A percentile compares a stretch with the other conserved stretches of the same genome.
Conservation (phyloP, 2,329 filamentous ascomycete species). For the Cladosporium sp. region DNA sequence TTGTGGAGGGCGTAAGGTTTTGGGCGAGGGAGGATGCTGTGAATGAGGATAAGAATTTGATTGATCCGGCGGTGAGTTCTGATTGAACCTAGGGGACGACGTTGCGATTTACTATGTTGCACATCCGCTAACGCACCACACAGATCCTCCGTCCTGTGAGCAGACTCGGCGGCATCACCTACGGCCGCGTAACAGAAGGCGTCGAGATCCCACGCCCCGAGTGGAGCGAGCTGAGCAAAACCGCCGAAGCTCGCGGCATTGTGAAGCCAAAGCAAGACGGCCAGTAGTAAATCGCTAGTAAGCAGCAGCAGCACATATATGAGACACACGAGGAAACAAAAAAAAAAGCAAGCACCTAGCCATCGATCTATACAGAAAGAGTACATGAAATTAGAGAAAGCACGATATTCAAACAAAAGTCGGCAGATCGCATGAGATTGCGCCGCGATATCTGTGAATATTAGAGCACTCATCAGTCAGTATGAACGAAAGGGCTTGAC, state of each 20-base stretch:
- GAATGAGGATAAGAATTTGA: conserved; percentile 70
- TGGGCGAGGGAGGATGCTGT: conserved; percentile 89
- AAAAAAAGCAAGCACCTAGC: neutral
- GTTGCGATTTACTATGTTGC: conserved; percentile 8
- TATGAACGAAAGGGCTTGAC: too few relatives aligned
- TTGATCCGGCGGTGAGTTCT: conserved; percentile 65
- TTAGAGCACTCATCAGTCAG: too few relatives aligned
- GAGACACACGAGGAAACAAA: neutral
- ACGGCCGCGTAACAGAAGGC: conserved; percentile 68
- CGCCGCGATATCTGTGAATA: too few relatives aligned
- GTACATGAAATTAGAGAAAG: neutral
- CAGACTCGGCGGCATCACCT: conserved; percentile 83
- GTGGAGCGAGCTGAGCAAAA: conserved; percentile 50
- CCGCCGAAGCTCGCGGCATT: conserved; percentile 56
- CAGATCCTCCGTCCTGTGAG: conserved; percentile 72
- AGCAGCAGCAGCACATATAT: neutral
- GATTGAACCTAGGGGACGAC: neutral
- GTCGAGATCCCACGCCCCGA: conserved; percentile 68
- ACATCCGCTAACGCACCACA: neutral
- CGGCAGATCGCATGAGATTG: too few relatives aligned
- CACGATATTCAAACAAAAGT: neutral
- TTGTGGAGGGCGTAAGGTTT: conserved; percentile 82
- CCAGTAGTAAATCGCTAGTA: conserved; percentile 39
- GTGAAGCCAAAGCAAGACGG: conserved; percentile 49
- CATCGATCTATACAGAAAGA: neutral